phyloP scores from a whole-genome alignment of 345 rosid species.

The Eutrema heterophyllum region DNA sequence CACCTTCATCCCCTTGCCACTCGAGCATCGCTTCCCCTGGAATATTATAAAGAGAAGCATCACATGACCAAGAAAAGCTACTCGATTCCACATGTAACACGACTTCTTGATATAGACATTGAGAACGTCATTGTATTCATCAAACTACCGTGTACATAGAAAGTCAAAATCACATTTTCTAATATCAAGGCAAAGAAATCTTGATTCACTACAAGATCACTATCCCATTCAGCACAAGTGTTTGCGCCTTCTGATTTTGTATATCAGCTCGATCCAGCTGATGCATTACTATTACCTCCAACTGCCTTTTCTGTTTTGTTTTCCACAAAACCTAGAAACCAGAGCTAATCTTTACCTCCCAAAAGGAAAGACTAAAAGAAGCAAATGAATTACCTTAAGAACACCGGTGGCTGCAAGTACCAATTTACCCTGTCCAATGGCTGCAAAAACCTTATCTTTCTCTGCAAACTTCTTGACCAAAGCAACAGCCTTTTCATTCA shows the following conservation, averaged over 20 bases:
- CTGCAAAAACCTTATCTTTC: slow-evolving; percentile 41
- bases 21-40: slow-evolving; percentile 32
- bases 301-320: not conserved
- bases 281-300: not conserved
- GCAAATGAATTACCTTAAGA: slow-evolving; percentile 32
- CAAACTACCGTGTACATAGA: not conserved
- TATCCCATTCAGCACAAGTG: not conserved
- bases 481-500: slow-evolving; percentile 38
- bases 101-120: not conserved
- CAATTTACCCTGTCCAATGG: slow-evolving; percentile 49
- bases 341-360: not conserved
- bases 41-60: not conserved
- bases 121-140: not conserved
- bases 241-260: too few relatives aligned
- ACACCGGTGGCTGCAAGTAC: slow-evolving; percentile 40
- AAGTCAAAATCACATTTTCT: slow-evolving; percentile 2
- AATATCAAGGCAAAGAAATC: not conserved
- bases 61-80: not conserved
- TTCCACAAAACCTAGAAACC: not conserved
- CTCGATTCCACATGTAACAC: not conserved
- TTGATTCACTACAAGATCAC: not conserved
- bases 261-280: not conserved
- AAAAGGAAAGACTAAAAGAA: not conserved
- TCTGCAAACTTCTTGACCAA: slow-evolving; percentile 37
- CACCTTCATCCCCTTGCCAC: slow-evolving; percentile 41